A percentile compares a stretch with the other conserved stretches of the same genome.
phyloP scores from a whole-genome alignment of 2,329 filamentous ascomycete genomes.

The Ceratocystis lukuohia region DNA sequence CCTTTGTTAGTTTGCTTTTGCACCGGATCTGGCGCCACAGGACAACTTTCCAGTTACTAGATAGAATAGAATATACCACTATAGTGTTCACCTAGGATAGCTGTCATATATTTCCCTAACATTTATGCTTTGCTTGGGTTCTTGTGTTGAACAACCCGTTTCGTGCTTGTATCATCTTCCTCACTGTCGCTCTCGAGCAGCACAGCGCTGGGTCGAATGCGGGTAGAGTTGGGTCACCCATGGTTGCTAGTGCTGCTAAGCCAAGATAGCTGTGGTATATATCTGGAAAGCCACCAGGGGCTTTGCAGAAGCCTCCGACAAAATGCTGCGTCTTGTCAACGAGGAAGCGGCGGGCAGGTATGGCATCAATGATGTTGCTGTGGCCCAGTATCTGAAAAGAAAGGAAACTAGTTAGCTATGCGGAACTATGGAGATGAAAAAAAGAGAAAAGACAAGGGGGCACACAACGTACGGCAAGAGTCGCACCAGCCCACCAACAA shows the following conservation, averaged over 20 bases:
- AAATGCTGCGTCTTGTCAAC: slow-evolving; percentile 75
- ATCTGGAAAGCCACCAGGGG: slow-evolving; percentile 54
- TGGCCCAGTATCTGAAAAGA: slow-evolving; percentile 42
- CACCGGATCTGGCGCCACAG: not conserved
- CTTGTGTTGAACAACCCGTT: slow-evolving; percentile 18
- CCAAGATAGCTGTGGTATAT: slow-evolving; percentile 85
- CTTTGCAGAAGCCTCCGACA: slow-evolving; percentile 72
- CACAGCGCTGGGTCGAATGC: slow-evolving; percentile 63
- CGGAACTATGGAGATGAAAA: slow-evolving; percentile 25
- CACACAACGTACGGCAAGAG: slow-evolving; percentile 33
- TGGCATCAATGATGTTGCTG: slow-evolving; percentile 42
- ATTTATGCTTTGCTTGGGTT: not conserved
- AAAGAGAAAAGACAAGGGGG: slow-evolving; percentile 28
- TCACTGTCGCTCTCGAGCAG: slow-evolving; percentile 48
- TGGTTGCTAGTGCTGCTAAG: slow-evolving; percentile 61
- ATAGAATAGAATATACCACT: slow-evolving; percentile 15
- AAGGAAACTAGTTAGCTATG: slow-evolving; percentile 6
- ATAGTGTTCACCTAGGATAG: not conserved
- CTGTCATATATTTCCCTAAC: too few species aligned
- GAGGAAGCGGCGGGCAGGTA: slow-evolving; percentile 55
- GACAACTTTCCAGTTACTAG: not conserved
- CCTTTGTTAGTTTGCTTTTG: not conserved
- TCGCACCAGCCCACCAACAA: slow-evolving; percentile 75
- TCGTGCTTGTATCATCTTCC: slow-evolving; percentile 37
- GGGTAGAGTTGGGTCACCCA: slow-evolving; percentile 57